Evolutionary conservation across 2,329 filamentous ascomycete genomes (phyloP), one percentile per base, ranked within the genome.

Genomic region (Pseudogymnoascus sp.): DNA sequence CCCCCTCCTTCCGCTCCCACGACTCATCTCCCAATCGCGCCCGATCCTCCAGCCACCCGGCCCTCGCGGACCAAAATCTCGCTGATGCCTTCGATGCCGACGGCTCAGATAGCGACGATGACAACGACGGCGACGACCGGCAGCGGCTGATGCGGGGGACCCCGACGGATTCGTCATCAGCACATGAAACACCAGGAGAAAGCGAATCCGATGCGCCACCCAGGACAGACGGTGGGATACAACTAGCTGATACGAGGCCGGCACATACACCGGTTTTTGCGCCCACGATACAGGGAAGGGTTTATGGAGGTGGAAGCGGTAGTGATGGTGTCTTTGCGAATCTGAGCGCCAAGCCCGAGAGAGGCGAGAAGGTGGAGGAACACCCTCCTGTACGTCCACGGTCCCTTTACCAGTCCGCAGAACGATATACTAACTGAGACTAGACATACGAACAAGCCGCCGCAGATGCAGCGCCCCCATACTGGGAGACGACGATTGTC

Each of bases 401-500:
- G 62, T 60, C 5, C 40, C 45, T 66, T 31, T 64, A 59, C 12
- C 61, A 23, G 47, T 60, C 40, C 36, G 68, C 26, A 71, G 21
- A 31, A 10, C 23, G 16, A 37, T 45, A 60, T 63, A 45, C 60
- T 65, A 23, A 61, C 62, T 63, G 10, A 57, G 31, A 18, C 51
- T 65, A 97, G 91, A 93, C 93, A 37, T 99, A 99, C 75, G 95
- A 99, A 81, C 93, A 97, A 85, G 95, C 95, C 14, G 95, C 95
- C 2, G 93, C 93, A 45, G 95, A 99, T 75, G 89, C 92, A 23
- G 95, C 95, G 59, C 95, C 95, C 1, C 95, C 95, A 0, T 99
- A 99, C 77, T 99, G 95, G 95, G 95, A 99, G 79, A 99, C 95
- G 5, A 97, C 95, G 0, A 97, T 99, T 68, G 84, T 99, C 61